Percentiles rank a stretch among this genome's conserved stretches.
Conservation (phyloP, 2,329 filamentous ascomycete genomes). For the Xylaria polymorpha region DNA sequence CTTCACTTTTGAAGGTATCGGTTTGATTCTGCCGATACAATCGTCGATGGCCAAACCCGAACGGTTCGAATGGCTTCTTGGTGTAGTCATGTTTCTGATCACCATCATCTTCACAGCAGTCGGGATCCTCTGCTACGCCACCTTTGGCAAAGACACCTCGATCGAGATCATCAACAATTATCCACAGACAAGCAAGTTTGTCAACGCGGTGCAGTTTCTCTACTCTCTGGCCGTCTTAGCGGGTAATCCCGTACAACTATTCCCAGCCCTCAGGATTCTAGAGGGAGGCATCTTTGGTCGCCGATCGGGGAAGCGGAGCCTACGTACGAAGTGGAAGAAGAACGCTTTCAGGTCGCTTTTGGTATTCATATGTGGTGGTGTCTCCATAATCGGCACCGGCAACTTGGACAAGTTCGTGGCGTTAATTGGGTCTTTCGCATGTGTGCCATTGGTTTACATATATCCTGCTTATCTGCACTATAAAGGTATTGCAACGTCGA, state of each 20-base stretch:
- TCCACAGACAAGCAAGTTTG: conserved; percentile 75
- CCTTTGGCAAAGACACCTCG: conserved; percentile 74
- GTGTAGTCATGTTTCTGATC: conserved; percentile 77
- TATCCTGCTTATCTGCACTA: conserved; percentile 79
- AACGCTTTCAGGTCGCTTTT: conserved; percentile 71
- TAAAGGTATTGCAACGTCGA: conserved; percentile 71
- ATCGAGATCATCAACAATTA: conserved; percentile 83
- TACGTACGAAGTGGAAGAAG: conserved; percentile 79
- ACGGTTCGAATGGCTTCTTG: conserved; percentile 73
- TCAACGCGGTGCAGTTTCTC: conserved; percentile 80
- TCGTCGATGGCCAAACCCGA: conserved; percentile 78
- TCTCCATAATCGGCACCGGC: conserved; percentile 72
- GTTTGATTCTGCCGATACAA: conserved; percentile 80
- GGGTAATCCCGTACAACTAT: conserved; percentile 79
- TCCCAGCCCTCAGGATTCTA: conserved; percentile 77
- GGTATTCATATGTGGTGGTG: conserved; percentile 67
- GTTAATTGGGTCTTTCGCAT: conserved; percentile 78
- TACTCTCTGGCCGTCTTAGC: conserved; percentile 80
- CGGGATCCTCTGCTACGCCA: conserved; percentile 78
- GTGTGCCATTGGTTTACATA: conserved; percentile 80
- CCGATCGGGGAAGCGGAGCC: conserved; percentile 73
- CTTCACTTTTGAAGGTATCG: conserved; percentile 83
- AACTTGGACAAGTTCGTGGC: conserved; percentile 81
- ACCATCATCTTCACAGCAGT: conserved; percentile 79
- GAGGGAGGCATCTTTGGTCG: conserved; percentile 75